Base-by-base conservation (phyloP, 169 alveolate species). In the Cryptosporidium muris region DNA sequence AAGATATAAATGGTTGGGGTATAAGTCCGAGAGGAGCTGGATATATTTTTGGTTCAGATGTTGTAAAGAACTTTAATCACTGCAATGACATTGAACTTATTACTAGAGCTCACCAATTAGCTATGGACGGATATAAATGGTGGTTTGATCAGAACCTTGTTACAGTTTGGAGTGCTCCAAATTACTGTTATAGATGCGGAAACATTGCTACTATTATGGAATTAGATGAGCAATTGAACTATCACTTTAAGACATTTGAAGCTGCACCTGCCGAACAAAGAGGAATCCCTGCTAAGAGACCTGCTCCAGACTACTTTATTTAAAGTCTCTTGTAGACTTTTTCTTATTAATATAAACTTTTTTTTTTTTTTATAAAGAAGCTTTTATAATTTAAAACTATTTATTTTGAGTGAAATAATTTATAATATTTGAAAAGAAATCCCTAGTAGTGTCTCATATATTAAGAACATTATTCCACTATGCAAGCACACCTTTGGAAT, bases 11-110 rank as follows among this genome's bases (percentile, higher is more conserved):
- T 64, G 99, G 99, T 51, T 98, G 99, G 99, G 98, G 98, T n/a
- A 94, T 96, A 49, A 94, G 98, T 62, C 99, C 99, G 3, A 92
- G 99, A 74, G 99, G 99, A n/a, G 99, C 99, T 1, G 99, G 99
- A 6, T 98, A 95, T 94, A 93, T 98, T 52, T 98, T 98, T 89
- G 99, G 99, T n/a, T 98, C 95, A 37, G 99, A 98, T 88, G 95
- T 94, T 14, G 96, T 95, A 5, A 93, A 97, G 82, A 94, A 96
- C 89, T 98, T 97, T 91, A 94, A 96, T 91, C 95, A 96, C 68
- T 91, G 93, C 56, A 98, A 98, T 91, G 96, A 96, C 74, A 94
- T 98, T 62, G 95, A 94, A 54, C 90, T 97, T 65, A 98, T 98
- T 81, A 98, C 99, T n/a, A 91, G 99, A 81, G 99, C 99, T 9